These are phyloP conservation scores for Curvularia hawaiiensis DNA, from an alignment of 2,329 filamentous ascomycete genomes.

Conservation along the genomic window DNA sequence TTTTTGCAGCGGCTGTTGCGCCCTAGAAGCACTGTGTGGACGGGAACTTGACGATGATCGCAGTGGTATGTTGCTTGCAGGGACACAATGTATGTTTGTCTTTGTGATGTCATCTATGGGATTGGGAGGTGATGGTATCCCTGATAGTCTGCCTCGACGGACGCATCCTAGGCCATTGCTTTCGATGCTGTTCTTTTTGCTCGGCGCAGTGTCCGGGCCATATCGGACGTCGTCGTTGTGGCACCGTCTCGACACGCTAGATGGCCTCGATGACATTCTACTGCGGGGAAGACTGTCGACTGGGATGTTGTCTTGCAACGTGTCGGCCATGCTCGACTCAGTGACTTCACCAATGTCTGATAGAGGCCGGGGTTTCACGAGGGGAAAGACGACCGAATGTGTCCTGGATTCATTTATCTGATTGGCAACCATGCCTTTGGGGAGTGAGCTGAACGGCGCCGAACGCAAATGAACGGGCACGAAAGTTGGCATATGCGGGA, in stretches of 20 bases:
- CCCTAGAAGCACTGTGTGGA: slow-evolving; percentile 31
- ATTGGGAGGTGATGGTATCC: slow-evolving; percentile 42
- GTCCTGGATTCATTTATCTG: slow-evolving; percentile 32
- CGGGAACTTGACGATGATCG: slow-evolving; percentile 52
- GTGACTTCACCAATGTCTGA: slow-evolving; percentile 58
- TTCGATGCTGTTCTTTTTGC: slow-evolving; percentile 35
- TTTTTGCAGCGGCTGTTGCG: slow-evolving; percentile 23
- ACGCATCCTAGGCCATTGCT: slow-evolving; percentile 36
- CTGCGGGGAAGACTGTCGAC: slow-evolving; percentile 30
- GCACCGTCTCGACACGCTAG: slow-evolving; percentile 35
- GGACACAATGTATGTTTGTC: slow-evolving; percentile 54
- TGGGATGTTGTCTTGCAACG: slow-evolving; percentile 36
- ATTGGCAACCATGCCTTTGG: slow-evolving; percentile 36
- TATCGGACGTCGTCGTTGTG: slow-evolving; percentile 38
- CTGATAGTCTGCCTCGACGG: slow-evolving; percentile 32
- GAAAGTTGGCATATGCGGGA: slow-evolving; percentile 29
- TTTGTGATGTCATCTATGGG: slow-evolving; percentile 45
- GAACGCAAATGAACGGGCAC: slow-evolving; percentile 16
- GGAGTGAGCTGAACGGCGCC: slow-evolving; percentile 18
- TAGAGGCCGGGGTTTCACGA: slow-evolving; percentile 50
- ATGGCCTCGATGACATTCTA: slow-evolving; percentile 40
- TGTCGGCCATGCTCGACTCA: slow-evolving; percentile 53
- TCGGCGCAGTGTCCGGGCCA: slow-evolving; percentile 37
- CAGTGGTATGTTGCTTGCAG: slow-evolving; percentile 51
- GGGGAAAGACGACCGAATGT: slow-evolving; percentile 32